Evolutionary conservation across 306 rosid species (phyloP).

Genomic region (cucumber (Cucumis sativus)): Cucumber_9930_V3 NC_026657.2:37315001-37315500

Average conservation of each 20-base stretch:
- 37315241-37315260: neutral
- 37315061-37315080: neutral
- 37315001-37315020: neutral
- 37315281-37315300: neutral
- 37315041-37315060: neutral
- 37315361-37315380: neutral
- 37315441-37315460: neutral
- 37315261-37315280: neutral
- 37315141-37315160: neutral
- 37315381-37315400: neutral
- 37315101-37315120: neutral
- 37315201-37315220: neutral
- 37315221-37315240: neutral
- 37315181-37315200: neutral
- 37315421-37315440: neutral
- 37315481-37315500: neutral
- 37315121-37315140: neutral
- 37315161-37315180: neutral
- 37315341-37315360: neutral
- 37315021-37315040: neutral
- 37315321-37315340: neutral
- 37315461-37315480: neutral
- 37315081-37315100: neutral
- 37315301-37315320: neutral
- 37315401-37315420: neutral